Evolutionary conservation across 176 grass and related monocot species (phyloP).

Genomic region (Olyra latifolia): DNA sequence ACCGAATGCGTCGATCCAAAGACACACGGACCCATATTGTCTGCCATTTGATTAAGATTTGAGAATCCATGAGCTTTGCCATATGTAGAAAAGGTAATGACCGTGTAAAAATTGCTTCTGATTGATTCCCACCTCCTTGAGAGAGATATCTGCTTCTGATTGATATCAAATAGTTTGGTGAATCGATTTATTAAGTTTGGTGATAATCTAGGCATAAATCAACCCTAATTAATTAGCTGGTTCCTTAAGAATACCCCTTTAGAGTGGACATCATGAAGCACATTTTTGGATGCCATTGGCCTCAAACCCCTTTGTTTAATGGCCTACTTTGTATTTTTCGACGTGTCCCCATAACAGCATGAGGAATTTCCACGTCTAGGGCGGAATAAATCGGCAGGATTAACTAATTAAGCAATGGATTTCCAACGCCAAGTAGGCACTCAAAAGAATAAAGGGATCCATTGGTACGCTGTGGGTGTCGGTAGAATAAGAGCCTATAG

Average conservation of each 20-base stretch:
- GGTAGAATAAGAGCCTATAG: conserved; percentile 27
- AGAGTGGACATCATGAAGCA: background rate
- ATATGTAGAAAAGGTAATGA: background rate
- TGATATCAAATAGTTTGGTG: background rate
- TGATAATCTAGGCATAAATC: conserved; percentile 16
- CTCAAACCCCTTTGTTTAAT: background rate
- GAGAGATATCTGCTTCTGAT: background rate
- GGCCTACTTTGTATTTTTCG: conserved; percentile 5
- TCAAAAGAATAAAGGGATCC: conserved; percentile 35
- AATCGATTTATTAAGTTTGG: background rate
- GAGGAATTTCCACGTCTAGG: conserved; percentile 22
- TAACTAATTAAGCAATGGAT: conserved; percentile 9
- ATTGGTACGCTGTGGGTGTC: background rate
- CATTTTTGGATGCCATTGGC: conserved; percentile 18
- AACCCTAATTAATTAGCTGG: background rate
- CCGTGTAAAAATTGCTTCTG: background rate
- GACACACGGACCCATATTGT: background rate
- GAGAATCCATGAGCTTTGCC: background rate
- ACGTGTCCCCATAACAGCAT: conserved; percentile 13
- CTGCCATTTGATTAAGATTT: background rate
- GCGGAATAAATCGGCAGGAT: background rate
- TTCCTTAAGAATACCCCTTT: conserved; percentile 30
- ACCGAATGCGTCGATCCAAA: background rate
- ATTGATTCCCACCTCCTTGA: background rate
- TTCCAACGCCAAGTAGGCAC: conserved; percentile 12